phyloP scores from a whole-genome alignment of 441 rosid genomes.

The Kokia cookei region DNA sequence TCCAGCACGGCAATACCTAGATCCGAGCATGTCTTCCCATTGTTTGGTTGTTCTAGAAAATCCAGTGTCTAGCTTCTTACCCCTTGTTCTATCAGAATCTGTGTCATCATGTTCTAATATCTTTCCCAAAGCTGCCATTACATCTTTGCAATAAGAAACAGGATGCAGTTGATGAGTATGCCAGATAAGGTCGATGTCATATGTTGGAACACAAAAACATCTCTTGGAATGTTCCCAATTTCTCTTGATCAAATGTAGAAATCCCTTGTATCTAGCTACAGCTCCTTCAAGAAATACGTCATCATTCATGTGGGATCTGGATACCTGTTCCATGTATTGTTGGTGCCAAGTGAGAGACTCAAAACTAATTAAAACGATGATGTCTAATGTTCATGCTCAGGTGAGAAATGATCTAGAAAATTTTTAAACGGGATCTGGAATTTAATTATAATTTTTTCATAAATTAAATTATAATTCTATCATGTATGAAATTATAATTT shows the following conservation, averaged over 20 bases:
- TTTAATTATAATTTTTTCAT: too few species aligned
- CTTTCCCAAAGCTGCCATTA: slow-evolving; percentile 9
- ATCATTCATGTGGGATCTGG: slow-evolving; percentile 17
- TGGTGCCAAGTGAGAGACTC: neutral
- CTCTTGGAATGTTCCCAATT: slow-evolving; percentile 17
- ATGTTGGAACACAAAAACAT: slow-evolving; percentile 25
- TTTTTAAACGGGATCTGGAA: too few species aligned
- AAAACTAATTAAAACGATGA: neutral
- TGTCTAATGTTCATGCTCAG: too few species aligned
- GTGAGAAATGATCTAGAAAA: too few species aligned
- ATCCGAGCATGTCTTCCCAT: slow-evolving; percentile 32
- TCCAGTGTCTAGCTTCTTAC: slow-evolving; percentile 20
- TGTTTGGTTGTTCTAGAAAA: slow-evolving; percentile 21
- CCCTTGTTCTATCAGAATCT: slow-evolving; percentile 22
- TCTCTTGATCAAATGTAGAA: slow-evolving; percentile 27
- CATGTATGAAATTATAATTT: too few species aligned
- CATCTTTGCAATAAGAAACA: slow-evolving; percentile 18
- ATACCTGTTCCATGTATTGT: slow-evolving; percentile 10
- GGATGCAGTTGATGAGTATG: slow-evolving; percentile 31
- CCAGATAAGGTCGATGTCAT: slow-evolving; percentile 34
- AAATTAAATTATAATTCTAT: too few species aligned
- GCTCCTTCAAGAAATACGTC: slow-evolving; percentile 23
- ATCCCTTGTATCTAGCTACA: slow-evolving; percentile 24
- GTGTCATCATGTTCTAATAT: slow-evolving; percentile 26
- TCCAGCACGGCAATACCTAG: slow-evolving; percentile 26